Conservation (phyloP, 2,329 filamentous ascomycete species). For the Sordariomycetes sp. region DNA sequence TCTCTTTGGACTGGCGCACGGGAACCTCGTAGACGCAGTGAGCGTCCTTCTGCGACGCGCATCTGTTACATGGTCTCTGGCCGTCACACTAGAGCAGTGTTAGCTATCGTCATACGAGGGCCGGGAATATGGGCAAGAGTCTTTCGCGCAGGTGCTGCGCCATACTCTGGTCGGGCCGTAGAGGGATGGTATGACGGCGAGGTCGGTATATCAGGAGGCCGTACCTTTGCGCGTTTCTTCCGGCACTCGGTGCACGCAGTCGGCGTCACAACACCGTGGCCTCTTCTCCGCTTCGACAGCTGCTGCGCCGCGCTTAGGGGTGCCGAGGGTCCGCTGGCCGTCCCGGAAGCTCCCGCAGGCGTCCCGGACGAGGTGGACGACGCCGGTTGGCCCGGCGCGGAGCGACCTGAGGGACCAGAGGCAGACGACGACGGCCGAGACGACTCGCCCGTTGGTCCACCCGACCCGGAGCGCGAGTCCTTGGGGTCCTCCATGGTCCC, state of each 20-base stretch:
- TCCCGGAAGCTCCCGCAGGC: neutral
- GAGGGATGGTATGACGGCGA: neutral
- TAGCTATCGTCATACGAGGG: neutral
- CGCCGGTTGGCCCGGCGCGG: slow-evolving; percentile 2
- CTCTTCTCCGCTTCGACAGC: slow-evolving; percentile 40
- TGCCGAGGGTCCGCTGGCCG: neutral
- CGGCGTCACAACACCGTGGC: slow-evolving; percentile 44
- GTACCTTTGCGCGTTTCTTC: slow-evolving; percentile 51
- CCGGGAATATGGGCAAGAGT: neutral
- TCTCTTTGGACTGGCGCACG: slow-evolving; percentile 53
- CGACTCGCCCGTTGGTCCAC: neutral
- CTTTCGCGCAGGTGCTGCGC: no score
- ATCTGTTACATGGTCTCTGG: slow-evolving; percentile 42
- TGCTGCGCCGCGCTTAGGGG: slow-evolving; percentile 11
- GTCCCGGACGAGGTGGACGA: slow-evolving; percentile 6
- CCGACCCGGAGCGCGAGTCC: neutral
- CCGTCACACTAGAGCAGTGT: slow-evolving; percentile 42
- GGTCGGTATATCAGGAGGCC: slow-evolving; percentile 4
- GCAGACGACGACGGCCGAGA: neutral
- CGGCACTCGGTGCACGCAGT: slow-evolving; percentile 52
- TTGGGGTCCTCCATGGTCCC: neutral
- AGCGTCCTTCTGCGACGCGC: slow-evolving; percentile 39
- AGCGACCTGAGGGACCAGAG: neutral
- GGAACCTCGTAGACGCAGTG: slow-evolving; percentile 53
- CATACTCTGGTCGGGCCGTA: neutral